Evolutionary conservation across 2,329 filamentous ascomycete genomes (phyloP).

Genomic region (Seiridium unicorne): DNA sequence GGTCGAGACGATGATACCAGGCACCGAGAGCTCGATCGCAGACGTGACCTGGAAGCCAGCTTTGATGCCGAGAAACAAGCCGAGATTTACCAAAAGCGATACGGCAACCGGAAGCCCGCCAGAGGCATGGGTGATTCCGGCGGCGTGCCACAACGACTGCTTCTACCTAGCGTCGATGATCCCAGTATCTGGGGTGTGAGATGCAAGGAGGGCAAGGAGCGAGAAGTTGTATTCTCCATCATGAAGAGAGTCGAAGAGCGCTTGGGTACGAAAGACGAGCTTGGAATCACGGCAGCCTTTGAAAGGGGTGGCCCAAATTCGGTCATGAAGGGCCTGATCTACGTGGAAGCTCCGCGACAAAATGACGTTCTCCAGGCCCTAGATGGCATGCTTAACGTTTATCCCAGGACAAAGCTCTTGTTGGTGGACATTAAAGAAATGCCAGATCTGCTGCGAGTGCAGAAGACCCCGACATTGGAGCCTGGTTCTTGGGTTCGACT

Average conservation of each 20-base stretch:
- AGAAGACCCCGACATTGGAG: constrained; percentile 80
- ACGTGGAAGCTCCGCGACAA: constrained; percentile 86
- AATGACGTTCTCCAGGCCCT: constrained; percentile 82
- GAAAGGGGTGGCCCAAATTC: constrained; percentile 77
- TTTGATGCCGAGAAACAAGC: constrained; percentile 94
- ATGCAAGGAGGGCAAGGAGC: constrained; percentile 93
- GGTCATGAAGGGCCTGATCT: constrained; percentile 90
- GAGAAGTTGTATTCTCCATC: constrained; percentile 83
- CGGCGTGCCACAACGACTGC: constrained; percentile 78
- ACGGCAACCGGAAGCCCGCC: constrained; percentile 72
- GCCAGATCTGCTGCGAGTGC: constrained; percentile 89
- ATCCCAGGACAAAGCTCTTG: constrained; percentile 81
- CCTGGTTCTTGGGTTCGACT: constrained; percentile 92
- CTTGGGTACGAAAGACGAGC: constrained; percentile 71
- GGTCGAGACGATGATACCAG: constrained; percentile 85
- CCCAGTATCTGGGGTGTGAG: constrained; percentile 93
- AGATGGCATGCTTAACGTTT: constrained; percentile 84
- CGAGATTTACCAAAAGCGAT: constrained; percentile 80
- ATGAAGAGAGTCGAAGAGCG: constrained; percentile 87
- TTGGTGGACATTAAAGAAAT: constrained; percentile 96
- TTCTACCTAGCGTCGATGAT: constrained; percentile 91
- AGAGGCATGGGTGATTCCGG: constrained; percentile 67
- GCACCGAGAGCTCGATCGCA: constrained; percentile 90
- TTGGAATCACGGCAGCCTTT: constrained; percentile 86
- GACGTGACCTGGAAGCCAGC: constrained; percentile 81